A percentile compares a stretch with the other conserved stretches of the same genome.
Conservation (phyloP, 345 rosid genomes). For the Rhodamnia rubescens region DNA sequence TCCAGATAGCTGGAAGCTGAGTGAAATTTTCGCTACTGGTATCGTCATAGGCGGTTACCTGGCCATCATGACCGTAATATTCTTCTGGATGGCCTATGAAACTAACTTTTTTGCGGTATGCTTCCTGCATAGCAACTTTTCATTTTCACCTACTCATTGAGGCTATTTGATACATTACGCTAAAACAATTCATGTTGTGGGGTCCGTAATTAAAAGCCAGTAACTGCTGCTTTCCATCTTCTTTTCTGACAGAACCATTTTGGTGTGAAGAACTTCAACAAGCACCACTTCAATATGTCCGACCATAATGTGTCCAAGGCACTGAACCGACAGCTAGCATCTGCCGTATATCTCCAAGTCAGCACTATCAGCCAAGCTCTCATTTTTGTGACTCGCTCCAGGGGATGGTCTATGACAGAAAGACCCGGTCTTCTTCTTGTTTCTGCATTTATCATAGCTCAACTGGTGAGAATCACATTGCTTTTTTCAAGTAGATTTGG, state of each 20-base stretch:
- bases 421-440: conserved; percentile 63
- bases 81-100: conserved; percentile 56
- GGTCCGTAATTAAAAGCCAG: neutral
- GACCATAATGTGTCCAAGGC: neutral
- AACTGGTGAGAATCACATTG: conserved; percentile 21
- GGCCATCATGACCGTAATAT: conserved; percentile 58
- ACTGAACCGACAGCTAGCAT: conserved; percentile 30
- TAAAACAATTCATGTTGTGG: neutral
- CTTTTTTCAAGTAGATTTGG: neutral
- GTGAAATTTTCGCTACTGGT: conserved; percentile 84
- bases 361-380: conserved; percentile 87
- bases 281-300: conserved; percentile 1
- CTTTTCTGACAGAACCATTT: conserved; percentile 31
- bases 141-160: neutral
- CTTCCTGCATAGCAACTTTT: neutral
- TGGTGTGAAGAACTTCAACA: conserved; percentile 17
- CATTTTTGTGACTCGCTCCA: conserved; percentile 63
- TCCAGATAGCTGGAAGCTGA: conserved; percentile 89
- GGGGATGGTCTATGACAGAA: conserved; percentile 52
- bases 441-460: conserved; percentile 57
- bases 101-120: conserved; percentile 58
- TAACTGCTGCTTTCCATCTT: neutral
- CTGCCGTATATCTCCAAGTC: conserved; percentile 66
- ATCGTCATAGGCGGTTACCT: conserved; percentile 66
- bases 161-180: neutral